Evolutionary conservation across 495 filamentous ascomycete species (phyloP), one percentile per base, ranked within the genome.

Genomic region (Ramalina intermedia): DNA sequence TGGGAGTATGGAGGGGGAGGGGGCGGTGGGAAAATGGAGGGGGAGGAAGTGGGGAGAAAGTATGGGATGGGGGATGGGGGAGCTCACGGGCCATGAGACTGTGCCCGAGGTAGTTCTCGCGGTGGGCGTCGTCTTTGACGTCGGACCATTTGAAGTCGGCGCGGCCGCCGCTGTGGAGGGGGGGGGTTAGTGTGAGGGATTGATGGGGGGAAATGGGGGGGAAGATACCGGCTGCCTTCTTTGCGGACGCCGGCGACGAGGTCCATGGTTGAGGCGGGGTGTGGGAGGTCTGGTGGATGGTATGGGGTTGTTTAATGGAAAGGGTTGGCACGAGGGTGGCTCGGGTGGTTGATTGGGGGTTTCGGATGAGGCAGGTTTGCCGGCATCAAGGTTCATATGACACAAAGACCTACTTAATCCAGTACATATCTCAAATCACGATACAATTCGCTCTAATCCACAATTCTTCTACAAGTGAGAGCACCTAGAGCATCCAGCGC

Each of bases 41-140:
- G 41, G 37, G n/a, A 20, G 23, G 38, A 17, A 37, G 20, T 29
- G 38, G 29, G 41, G 37, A n/a, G 29, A 38, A 48, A 24, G 35
- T n/a, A 17, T 17, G 33, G 27, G 21, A 26, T 3, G 24, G 37
- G 33, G 24, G 60, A n/a, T n/a, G n/a, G n/a, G n/a, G n/a, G n/a
- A n/a, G n/a, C 60, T 39, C 58, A 64, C 63, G 76, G 5, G 91
- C 91, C 79, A 93, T 98, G 45, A 98, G 61, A 20, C 85, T 93
- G 63, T 98, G 91, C 38, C 93, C 91, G 0, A 98, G 81, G 63
- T 98, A 98, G 65, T 98, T 96, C 61, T 98, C 90, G 56, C 91
- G 86, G 57, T 96, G 88, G 37, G 73, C 65, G 37, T 87, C 89
- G 44, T 73, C 76, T 57, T 89, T 82, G 60, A 98, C 91, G 58